Conservation (phyloP, 2,329 filamentous ascomycete species). For the Fusarium solani-melongenae region DNA sequence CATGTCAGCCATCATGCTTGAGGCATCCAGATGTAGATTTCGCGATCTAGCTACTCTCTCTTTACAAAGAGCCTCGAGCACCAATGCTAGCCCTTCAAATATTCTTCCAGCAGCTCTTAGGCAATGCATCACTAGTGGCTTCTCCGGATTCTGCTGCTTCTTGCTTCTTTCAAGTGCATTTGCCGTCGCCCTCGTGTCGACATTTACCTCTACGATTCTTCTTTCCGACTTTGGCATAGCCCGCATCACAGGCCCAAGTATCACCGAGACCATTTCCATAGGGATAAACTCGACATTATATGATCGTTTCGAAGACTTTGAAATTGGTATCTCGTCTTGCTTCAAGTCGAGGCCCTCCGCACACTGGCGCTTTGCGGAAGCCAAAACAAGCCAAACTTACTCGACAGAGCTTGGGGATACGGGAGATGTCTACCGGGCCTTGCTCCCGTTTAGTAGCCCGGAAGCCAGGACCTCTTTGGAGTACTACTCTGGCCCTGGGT, state of each 20-base stretch:
- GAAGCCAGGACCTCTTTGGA: not conserved
- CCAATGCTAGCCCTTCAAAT: not conserved
- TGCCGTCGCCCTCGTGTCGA: not conserved
- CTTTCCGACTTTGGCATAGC: conserved; percentile 11
- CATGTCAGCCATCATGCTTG: not conserved
- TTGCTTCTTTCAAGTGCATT: not conserved
- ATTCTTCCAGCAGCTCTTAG: conserved; percentile 14
- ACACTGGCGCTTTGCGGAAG: not conserved
- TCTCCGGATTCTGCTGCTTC: not conserved
- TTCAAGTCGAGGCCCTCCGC: not conserved
- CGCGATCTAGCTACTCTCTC: not conserved
- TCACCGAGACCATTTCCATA: not conserved
- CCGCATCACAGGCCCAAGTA: not conserved
- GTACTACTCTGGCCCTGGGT: not conserved
- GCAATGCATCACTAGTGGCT: accelerated
- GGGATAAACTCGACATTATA: not conserved
- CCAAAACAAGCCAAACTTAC: not conserved
- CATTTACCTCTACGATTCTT: conserved; percentile 10
- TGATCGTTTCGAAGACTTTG: not conserved
- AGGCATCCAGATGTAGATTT: not conserved
- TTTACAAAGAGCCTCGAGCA: not conserved
- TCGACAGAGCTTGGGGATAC: not conserved
- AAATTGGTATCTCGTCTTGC: not conserved
- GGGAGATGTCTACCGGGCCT: not conserved
- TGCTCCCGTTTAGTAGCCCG: not conserved